phyloP scores from a whole-genome alignment of 2,329 filamentous ascomycete species.

The Sarocladium oryzae region DNA sequence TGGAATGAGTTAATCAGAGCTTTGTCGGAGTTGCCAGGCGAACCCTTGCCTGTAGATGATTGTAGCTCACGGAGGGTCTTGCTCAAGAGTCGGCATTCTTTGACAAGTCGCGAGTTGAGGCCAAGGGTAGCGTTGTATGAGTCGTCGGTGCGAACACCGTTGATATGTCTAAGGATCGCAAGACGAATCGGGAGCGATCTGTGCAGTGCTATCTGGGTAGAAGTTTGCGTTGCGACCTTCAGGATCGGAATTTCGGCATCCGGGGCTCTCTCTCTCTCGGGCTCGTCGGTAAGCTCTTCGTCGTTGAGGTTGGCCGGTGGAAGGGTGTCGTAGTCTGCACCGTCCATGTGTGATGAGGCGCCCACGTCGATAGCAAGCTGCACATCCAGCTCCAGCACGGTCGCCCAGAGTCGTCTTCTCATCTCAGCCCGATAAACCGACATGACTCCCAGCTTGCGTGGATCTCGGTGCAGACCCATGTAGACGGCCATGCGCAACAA shows the following conservation, averaged over 20 bases:
- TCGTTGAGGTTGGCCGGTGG: slow-evolving; percentile 47
- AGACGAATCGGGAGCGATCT: slow-evolving; percentile 38
- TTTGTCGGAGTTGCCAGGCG: neutral
- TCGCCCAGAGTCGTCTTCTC: slow-evolving; percentile 49
- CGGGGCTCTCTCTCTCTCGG: slow-evolving; percentile 17
- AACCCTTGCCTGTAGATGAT: slow-evolving; percentile 20
- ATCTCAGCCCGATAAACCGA: slow-evolving; percentile 44
- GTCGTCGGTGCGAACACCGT: slow-evolving; percentile 35
- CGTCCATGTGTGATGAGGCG: slow-evolving; percentile 39
- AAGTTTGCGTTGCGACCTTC: slow-evolving; percentile 35
- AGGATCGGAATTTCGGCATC: neutral
- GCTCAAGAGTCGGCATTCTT: slow-evolving; percentile 27
- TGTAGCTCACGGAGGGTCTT: slow-evolving; percentile 27
- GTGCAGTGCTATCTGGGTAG: slow-evolving; percentile 40
- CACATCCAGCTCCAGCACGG: slow-evolving; percentile 47
- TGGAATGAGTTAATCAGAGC: slow-evolving; percentile 31
- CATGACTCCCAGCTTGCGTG: slow-evolving; percentile 39
- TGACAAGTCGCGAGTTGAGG: slow-evolving; percentile 37
- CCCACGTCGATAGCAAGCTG: slow-evolving; percentile 45
- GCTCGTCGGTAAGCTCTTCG: slow-evolving; percentile 36
- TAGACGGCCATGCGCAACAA: slow-evolving; percentile 48
- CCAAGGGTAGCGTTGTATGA: slow-evolving; percentile 42
- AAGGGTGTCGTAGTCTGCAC: slow-evolving; percentile 42
- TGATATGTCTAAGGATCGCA: slow-evolving; percentile 37
- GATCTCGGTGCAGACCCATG: slow-evolving; percentile 54